Percentiles rank a stretch among this genome's conserved stretches.
These are phyloP conservation scores for Paecilomyces sp. DNA, from an alignment of 2,329 filamentous ascomycete genomes.

Conservation along the genomic window DNA sequence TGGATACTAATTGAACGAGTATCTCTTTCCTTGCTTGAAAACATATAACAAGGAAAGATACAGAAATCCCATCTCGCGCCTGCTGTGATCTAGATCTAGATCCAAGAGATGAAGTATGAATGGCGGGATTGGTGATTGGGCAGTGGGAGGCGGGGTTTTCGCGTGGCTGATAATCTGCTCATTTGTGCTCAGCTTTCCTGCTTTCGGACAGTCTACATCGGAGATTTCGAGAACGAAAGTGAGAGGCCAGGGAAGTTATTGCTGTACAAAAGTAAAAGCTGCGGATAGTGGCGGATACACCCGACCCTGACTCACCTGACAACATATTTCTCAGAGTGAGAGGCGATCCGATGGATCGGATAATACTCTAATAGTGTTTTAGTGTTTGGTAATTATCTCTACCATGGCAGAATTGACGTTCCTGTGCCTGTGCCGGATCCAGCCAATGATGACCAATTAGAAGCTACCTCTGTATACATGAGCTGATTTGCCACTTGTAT, in stretches of 20 bases:
- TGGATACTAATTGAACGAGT: no score
- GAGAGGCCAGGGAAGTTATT: no score
- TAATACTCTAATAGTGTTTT: no score
- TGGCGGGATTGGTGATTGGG: not conserved
- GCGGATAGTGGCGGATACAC: no score
- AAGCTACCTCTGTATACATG: not conserved
- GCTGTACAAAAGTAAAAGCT: no score
- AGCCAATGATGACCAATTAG: not conserved
- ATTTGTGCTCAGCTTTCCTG: conserved; percentile 17
- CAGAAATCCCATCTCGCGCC: not conserved
- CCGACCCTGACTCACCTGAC: no score
- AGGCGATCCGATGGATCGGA: no score
- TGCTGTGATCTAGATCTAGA: not conserved
- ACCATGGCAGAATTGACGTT: not conserved
- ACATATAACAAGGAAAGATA: no score
- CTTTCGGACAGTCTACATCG: not conserved
- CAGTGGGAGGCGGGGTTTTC: not conserved
- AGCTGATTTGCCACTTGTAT: not conserved
- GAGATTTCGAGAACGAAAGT: not conserved
- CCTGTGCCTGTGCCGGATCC: not conserved
- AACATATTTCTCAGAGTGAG: no score
- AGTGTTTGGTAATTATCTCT: no score
- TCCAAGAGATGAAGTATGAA: not conserved
- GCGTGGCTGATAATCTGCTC: conserved; percentile 19
- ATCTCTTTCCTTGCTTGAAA: no score